Percentiles rank a stretch among this genome's conserved stretches.
Conservation (phyloP, 2,329 filamentous ascomycete genomes). For the Sclerotinia borealis region DNA sequence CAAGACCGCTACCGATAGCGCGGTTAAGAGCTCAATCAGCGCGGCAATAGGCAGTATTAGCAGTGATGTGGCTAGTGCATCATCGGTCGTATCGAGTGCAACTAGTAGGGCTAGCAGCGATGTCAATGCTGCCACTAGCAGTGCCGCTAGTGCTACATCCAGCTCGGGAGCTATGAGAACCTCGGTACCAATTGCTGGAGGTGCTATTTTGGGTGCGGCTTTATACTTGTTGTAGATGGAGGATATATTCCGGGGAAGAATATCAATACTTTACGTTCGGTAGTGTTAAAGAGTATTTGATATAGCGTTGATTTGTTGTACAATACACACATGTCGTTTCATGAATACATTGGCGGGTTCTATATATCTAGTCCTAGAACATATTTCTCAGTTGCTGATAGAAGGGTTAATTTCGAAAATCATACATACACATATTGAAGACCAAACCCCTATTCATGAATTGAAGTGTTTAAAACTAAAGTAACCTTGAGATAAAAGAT, state of each 20-base stretch:
- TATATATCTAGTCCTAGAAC: neutral
- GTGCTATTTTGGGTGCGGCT: conserved; percentile 6
- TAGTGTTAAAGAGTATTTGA: neutral
- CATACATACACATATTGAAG: neutral
- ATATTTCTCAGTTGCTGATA: neutral
- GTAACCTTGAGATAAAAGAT: neutral
- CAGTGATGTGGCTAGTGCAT: neutral
- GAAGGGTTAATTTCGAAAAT: neutral
- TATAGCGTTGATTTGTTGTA: neutral
- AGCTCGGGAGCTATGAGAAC: conserved; percentile 10
- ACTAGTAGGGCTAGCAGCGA: conserved; percentile 3
- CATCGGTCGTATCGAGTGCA: neutral
- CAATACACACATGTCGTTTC: neutral
- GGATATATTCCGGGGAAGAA: neutral
- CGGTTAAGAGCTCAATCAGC: conserved; percentile 7
- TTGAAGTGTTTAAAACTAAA: neutral
- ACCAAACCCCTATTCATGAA: neutral
- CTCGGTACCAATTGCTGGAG: conserved; percentile 8
- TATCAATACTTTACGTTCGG: neutral
- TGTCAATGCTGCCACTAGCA: neutral
- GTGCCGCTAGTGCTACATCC: neutral
- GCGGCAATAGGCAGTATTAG: conserved; percentile 5
- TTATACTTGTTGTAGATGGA: conserved; percentile 10
- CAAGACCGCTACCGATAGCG: neutral
- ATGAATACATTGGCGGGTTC: neutral